Conservation (phyloP, 345 rosid genomes). For the Clausena lansium region DNA sequence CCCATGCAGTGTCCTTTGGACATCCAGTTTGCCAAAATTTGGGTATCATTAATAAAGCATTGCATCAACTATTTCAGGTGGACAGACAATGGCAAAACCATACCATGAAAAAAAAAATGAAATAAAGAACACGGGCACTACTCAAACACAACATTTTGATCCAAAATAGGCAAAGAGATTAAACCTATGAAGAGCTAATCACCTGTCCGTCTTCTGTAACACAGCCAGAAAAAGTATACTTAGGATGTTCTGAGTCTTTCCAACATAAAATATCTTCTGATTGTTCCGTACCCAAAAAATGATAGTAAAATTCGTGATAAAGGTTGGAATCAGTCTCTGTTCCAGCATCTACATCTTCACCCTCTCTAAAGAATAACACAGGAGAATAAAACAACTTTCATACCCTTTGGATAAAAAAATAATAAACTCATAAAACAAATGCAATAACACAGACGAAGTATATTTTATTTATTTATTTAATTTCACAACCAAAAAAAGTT, state of each 20-base stretch:
- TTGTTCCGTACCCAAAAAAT: conserved; percentile 72
- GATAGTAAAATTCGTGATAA: conserved; percentile 79
- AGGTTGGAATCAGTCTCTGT: conserved; percentile 88
- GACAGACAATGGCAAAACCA: not conserved
- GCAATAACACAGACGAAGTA: no score
- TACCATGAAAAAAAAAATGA: not conserved
- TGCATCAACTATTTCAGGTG: no score
- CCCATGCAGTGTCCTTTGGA: no score
- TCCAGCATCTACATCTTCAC: conserved; percentile 80
- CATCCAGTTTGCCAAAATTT: no score
- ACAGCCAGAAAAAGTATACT: conserved; percentile 45
- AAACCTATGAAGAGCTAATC: conserved; percentile 7
- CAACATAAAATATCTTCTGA: conserved; percentile 87
- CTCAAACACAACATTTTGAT: not conserved
- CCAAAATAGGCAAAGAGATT: not conserved
- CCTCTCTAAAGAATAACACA: conserved; percentile 52
- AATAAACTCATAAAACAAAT: not conserved
- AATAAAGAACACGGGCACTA: not conserved
- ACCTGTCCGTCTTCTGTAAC: conserved; percentile 95
- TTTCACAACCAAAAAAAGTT: no score
- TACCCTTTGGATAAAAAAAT: not conserved
- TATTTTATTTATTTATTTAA: no score
- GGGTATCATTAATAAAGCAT: no score
- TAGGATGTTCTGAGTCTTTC: conserved; percentile 83
- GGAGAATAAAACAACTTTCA: not conserved